phyloP scores from a whole-genome alignment of 2,329 filamentous ascomycete genomes.

The Colletotrichum falcatum region DNA sequence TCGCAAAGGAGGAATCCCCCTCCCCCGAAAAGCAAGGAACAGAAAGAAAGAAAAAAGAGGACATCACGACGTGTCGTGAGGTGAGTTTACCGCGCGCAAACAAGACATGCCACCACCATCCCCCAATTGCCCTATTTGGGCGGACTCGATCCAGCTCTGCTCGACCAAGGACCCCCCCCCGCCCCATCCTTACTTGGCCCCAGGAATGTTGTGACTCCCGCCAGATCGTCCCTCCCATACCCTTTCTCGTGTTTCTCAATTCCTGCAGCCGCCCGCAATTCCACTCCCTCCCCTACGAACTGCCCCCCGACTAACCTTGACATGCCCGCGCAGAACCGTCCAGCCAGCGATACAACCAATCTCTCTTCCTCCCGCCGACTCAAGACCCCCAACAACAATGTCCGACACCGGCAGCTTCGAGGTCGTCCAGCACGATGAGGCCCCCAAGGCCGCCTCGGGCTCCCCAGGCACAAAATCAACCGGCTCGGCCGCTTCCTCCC shows the following conservation, averaged over 20 bases:
- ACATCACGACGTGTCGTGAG: slow-evolving; percentile 30
- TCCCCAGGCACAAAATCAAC: slow-evolving; percentile 51
- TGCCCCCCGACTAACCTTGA: slow-evolving; percentile 22
- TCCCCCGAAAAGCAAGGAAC: neutral
- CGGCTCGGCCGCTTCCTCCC: slow-evolving; percentile 45
- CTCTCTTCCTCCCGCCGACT: slow-evolving; percentile 19
- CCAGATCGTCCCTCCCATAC: slow-evolving; percentile 1
- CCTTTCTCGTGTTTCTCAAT: slow-evolving; percentile 13
- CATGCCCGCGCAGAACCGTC: slow-evolving; percentile 21
- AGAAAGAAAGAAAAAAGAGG: slow-evolving; percentile 15
- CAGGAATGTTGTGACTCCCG: slow-evolving; percentile 22
- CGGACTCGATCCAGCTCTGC: slow-evolving; percentile 24
- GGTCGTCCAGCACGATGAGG: slow-evolving; percentile 58
- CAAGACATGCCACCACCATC: neutral
- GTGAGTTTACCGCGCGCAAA: slow-evolving; percentile 23
- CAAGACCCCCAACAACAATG: slow-evolving; percentile 50
- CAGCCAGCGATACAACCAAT: slow-evolving; percentile 10
- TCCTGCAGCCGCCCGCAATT: slow-evolving; percentile 32
- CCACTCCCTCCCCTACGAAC: neutral
- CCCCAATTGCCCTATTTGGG: slow-evolving; percentile 20
- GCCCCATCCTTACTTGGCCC: neutral
- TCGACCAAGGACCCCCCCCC: no score
- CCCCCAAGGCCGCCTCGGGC: slow-evolving; percentile 47
- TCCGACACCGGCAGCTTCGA: slow-evolving; percentile 62
- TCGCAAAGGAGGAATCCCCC: slow-evolving; percentile 17